Conservation (phyloP, 495 filamentous ascomycete genomes). For the Lasiosphaeria hispida region DNA sequence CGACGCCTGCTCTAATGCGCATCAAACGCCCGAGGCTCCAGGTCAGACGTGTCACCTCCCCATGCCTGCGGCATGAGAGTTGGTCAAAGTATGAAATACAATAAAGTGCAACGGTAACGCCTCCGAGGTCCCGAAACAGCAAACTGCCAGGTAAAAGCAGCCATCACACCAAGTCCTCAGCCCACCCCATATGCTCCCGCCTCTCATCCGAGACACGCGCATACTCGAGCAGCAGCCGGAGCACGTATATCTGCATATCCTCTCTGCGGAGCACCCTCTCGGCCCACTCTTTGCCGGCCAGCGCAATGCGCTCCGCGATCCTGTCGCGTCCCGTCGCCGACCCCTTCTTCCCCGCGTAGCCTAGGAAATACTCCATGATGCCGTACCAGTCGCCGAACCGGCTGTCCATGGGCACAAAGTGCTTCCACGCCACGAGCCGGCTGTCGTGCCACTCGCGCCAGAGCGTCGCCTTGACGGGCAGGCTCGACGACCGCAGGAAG, state of each 20-base stretch:
- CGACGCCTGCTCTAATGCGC: too few relatives aligned
- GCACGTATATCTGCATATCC: constrained; percentile 72
- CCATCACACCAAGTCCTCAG: constrained; percentile 34
- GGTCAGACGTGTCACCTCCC: too few relatives aligned
- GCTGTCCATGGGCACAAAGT: constrained; percentile 85
- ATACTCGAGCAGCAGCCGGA: constrained; percentile 70
- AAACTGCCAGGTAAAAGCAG: too few relatives aligned
- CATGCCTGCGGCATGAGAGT: too few relatives aligned
- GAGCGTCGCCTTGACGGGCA: constrained; percentile 70
- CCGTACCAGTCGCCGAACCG: constrained; percentile 72
- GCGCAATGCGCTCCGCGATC: constrained; percentile 58
- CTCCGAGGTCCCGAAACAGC: too few relatives aligned
- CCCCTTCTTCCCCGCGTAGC: constrained; percentile 38
- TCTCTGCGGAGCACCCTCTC: constrained; percentile 61
- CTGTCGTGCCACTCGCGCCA: constrained; percentile 77
- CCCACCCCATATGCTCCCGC: constrained; percentile 32
- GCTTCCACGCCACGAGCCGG: constrained; percentile 65
- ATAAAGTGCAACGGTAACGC: too few relatives aligned
- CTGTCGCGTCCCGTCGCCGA: constrained; percentile 46
- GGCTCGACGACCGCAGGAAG: constrained; percentile 60
- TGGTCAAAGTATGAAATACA: too few relatives aligned
- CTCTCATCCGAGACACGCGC: constrained; percentile 62
- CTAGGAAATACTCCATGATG: constrained; percentile 77
- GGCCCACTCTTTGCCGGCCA: constrained; percentile 63
- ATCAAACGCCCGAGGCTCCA: too few relatives aligned